A percentile compares a stretch with the other conserved stretches of the same genome.
Conservation (phyloP, 73 alveolate genomes). For the Tetrahymena malaccensis region DNA sequence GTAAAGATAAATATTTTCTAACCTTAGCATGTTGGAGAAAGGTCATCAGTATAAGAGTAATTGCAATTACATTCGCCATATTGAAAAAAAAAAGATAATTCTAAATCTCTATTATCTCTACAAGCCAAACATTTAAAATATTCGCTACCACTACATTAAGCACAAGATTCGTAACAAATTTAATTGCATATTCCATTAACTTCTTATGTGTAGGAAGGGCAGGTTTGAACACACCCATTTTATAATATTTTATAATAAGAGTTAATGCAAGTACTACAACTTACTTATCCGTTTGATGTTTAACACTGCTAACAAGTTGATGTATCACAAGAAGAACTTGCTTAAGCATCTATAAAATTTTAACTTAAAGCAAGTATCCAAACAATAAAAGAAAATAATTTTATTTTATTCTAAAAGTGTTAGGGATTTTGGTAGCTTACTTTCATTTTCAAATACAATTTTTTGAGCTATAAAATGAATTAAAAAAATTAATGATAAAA, state of each 20-base stretch:
- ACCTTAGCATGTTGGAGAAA: background rate
- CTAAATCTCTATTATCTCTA: background rate
- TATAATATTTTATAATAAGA: background rate
- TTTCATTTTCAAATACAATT: background rate
- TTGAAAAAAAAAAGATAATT: background rate
- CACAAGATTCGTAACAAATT: background rate
- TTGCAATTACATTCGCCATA: background rate
- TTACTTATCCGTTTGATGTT: background rate
- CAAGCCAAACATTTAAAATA: background rate
- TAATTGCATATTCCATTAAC: background rate
- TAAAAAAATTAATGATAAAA: background rate
- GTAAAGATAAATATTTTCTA: background rate
- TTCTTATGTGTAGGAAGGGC: background rate
- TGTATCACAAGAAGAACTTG: background rate
- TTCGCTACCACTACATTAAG: background rate
- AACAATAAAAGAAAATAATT: background rate
- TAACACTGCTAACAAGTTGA: background rate
- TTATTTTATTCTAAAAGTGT: too few relatives aligned
- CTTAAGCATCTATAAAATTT: background rate
- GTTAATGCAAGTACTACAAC: background rate
- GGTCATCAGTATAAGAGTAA: background rate
- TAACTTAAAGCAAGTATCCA: background rate
- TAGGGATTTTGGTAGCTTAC: background rate
- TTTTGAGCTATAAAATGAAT: background rate
- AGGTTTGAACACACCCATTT: background rate